Evolutionary conservation across 108 stramenopile genomes (phyloP).

Genomic region (Cyclotella baltica): DNA sequence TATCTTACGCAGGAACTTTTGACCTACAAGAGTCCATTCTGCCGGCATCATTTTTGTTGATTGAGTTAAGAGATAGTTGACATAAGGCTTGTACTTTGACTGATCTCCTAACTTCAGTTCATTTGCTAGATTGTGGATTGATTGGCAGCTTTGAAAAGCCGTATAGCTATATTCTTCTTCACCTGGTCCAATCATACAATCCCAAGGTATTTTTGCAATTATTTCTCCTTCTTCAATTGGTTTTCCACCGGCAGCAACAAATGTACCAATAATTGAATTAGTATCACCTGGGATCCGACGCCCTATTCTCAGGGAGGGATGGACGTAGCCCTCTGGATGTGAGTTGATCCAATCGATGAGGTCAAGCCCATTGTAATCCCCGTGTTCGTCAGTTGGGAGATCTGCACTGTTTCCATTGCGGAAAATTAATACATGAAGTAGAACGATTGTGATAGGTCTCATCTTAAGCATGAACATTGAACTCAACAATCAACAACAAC

Average conservation of each 20-base stretch:
- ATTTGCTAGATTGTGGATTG: constrained; percentile 39
- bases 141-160: constrained; percentile 38
- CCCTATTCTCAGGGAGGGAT: constrained; percentile 47
- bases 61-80: constrained; percentile 51
- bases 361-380: constrained; percentile 51
- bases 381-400: constrained; percentile 49
- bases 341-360: constrained; percentile 49
- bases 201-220: constrained; percentile 52
- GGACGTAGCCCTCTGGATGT: constrained; percentile 38
- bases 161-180: constrained; percentile 23
- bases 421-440: no score
- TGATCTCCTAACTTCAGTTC: constrained; percentile 51
- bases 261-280: constrained; percentile 37
- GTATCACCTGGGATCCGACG: constrained; percentile 45
- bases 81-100: constrained; percentile 41
- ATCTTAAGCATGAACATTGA: no score
- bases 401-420: background rate
- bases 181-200: constrained; percentile 44
- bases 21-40: constrained; percentile 34
- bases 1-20: constrained; percentile 34
- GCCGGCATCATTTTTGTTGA: constrained; percentile 38
- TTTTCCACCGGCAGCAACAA: constrained; percentile 26
- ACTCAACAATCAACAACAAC: no score
- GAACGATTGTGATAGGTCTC: no score
- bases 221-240: constrained; percentile 45